Conservation (phyloP, 2,329 filamentous ascomycete genomes). For the Cyphellophora europaea region DNA sequence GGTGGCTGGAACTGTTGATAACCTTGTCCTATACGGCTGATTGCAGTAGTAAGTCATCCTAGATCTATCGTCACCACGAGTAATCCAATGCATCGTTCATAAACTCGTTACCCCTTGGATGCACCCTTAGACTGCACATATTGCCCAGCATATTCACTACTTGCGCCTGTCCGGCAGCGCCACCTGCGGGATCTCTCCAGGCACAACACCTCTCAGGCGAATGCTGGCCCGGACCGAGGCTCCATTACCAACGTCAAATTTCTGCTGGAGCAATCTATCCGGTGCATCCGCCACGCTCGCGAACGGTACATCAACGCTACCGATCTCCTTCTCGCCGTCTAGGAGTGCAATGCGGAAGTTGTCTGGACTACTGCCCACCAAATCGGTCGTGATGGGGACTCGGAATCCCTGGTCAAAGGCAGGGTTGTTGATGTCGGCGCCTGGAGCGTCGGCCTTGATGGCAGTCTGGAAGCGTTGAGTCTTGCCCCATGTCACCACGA, state of each 20-base stretch:
- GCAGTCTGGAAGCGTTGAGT: constrained; percentile 13
- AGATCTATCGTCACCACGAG: no score
- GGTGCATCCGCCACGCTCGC: constrained; percentile 10
- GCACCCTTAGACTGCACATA: no score
- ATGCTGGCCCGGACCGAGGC: constrained; percentile 13
- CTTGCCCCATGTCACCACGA: constrained; percentile 13
- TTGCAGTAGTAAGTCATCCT: no score
- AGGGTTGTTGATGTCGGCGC: constrained; percentile 14
- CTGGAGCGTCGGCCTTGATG: constrained; percentile 14
- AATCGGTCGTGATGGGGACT: constrained; percentile 12
- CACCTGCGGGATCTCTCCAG: constrained; percentile 9
- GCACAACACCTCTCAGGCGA: constrained; percentile 11
- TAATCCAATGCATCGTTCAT: no score
- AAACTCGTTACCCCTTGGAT: no score
- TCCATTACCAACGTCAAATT: constrained; percentile 13
- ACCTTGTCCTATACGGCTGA: no score
- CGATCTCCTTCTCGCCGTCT: constrained; percentile 13
- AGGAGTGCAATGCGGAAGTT: constrained; percentile 13
- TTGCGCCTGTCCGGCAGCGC: constrained; percentile 9
- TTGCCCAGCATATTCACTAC: constrained; percentile 5
- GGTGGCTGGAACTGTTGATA: constrained; percentile 30
- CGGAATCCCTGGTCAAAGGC: constrained; percentile 14
- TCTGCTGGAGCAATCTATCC: constrained; percentile 12
- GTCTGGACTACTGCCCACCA: constrained; percentile 12
- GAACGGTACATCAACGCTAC: constrained; percentile 12